These are phyloP conservation scores for Biscogniauxia marginata DNA, from an alignment of 2,329 filamentous ascomycete genomes.

Conservation along the genomic window DNA sequence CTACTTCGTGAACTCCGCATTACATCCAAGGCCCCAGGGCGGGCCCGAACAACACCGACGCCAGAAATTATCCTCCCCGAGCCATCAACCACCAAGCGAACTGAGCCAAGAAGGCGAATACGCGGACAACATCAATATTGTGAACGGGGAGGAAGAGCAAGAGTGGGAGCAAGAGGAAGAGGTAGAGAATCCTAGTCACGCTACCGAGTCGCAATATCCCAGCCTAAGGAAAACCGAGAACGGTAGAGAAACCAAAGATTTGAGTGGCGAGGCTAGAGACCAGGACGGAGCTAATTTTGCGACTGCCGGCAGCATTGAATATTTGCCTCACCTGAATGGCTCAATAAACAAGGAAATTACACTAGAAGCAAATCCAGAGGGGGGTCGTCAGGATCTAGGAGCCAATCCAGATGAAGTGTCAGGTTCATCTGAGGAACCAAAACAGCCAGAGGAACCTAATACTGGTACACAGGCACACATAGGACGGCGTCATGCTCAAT, in stretches of 20 bases:
- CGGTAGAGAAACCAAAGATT: not conserved
- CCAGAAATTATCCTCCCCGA: not conserved
- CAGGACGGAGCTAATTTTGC: not conserved
- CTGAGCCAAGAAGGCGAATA: not conserved
- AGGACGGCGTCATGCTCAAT: not conserved
- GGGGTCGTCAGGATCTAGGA: not conserved
- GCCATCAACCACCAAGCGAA: not conserved
- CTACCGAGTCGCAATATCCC: not conserved
- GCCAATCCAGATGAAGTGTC: conserved; percentile 1
- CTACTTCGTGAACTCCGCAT: conserved; percentile 20
- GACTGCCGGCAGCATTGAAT: not conserved
- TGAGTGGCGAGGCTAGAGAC: not conserved
- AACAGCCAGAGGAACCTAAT: not conserved
- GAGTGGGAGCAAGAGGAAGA: too few species aligned
- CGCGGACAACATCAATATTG: not conserved
- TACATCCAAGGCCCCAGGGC: conserved; percentile 7
- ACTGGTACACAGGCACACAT: not conserved
- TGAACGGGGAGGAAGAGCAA: too few species aligned
- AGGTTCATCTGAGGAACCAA: not conserved
- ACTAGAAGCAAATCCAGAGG: not conserved
- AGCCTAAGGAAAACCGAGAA: not conserved
- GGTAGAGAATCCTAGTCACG: not conserved
- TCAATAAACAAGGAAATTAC: not conserved
- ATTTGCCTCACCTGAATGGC: not conserved
- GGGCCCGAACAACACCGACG: not conserved